Evolutionary conservation across 2,329 filamentous ascomycete genomes (phyloP).

Genomic region (Sclerotinia trifoliorum): DNA sequence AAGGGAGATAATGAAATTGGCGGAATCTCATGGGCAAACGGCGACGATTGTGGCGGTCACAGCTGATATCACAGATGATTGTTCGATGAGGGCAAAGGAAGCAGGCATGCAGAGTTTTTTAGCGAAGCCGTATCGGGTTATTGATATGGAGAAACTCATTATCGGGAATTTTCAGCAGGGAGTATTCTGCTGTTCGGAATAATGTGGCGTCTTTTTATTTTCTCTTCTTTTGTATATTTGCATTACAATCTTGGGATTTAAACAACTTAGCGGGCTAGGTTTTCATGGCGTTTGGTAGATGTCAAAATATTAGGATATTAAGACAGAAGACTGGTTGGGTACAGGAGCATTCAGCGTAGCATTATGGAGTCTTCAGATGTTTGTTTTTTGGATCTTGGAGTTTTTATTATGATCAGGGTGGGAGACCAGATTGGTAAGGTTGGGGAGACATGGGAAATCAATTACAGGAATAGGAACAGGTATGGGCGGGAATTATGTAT

Average conservation of each 20-base stretch:
- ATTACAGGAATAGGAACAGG: neutral
- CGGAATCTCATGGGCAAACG: constrained; percentile 25
- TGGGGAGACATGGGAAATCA: neutral
- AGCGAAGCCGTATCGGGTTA: constrained; percentile 55
- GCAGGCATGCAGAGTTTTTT: constrained; percentile 57
- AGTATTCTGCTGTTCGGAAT: constrained; percentile 15
- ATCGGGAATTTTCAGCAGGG: constrained; percentile 32
- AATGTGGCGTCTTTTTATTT: neutral
- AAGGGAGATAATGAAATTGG: constrained; percentile 53
- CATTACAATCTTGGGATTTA: neutral
- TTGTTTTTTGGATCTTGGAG: neutral
- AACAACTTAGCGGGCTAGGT: neutral
- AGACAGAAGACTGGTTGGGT: neutral
- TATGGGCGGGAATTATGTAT: constrained; percentile 3
- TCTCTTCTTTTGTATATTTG: constrained; percentile 11
- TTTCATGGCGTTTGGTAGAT: constrained; percentile 10
- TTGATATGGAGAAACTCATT: constrained; percentile 55
- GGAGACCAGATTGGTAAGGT: neutral
- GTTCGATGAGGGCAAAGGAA: constrained; percentile 48
- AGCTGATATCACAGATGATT: constrained; percentile 54
- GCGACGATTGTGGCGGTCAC: constrained; percentile 52
- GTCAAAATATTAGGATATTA: neutral
- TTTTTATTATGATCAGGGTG: constrained; percentile 1
- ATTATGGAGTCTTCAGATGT: neutral
- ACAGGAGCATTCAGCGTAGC: neutral